Percentiles rank a stretch among this genome's conserved stretches.
phyloP scores from a whole-genome alignment of 345 rosid species.

The Bruguiera parviflora region DNA sequence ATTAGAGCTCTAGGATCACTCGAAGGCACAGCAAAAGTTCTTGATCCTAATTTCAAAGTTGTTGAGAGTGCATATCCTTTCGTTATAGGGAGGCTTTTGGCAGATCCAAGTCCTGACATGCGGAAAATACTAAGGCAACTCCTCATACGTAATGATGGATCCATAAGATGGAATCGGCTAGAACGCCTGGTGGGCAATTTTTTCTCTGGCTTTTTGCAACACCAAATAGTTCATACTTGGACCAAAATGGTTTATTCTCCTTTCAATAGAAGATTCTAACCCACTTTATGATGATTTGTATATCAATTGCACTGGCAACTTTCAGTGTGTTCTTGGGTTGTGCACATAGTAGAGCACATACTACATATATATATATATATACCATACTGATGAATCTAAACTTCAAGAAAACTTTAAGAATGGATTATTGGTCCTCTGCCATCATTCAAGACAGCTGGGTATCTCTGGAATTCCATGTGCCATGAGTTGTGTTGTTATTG shows the following conservation, averaged over 20 bases:
- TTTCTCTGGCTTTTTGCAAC: neutral
- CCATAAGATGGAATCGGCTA: conserved; percentile 89
- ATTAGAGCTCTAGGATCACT: conserved; percentile 90
- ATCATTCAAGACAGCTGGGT: too few relatives aligned
- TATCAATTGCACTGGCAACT: neutral
- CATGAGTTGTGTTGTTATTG: too few relatives aligned
- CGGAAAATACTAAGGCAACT: conserved; percentile 85
- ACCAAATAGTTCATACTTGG: neutral
- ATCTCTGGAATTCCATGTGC: too few relatives aligned
- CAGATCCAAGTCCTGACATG: conserved; percentile 93
- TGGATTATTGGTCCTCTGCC: neutral
- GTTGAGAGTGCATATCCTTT: conserved; percentile 90
- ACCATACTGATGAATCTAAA: neutral
- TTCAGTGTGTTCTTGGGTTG: neutral
- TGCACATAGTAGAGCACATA: neutral
- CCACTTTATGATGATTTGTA: neutral
- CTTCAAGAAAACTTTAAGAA: neutral
- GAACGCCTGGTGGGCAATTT: conserved; percentile 72
- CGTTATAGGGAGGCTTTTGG: conserved; percentile 82
- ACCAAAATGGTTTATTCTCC: neutral
- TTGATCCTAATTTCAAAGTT: conserved; percentile 89
- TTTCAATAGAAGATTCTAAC: neutral
- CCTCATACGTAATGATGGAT: conserved; percentile 74
- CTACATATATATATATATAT: neutral
- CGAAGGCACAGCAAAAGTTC: conserved; percentile 94